A percentile compares a stretch with the other conserved stretches of the same genome.
Evolutionary conservation across 2,329 filamentous ascomycete species (phyloP).

Genomic region (Fusarium neocosmosporiellum): DNA sequence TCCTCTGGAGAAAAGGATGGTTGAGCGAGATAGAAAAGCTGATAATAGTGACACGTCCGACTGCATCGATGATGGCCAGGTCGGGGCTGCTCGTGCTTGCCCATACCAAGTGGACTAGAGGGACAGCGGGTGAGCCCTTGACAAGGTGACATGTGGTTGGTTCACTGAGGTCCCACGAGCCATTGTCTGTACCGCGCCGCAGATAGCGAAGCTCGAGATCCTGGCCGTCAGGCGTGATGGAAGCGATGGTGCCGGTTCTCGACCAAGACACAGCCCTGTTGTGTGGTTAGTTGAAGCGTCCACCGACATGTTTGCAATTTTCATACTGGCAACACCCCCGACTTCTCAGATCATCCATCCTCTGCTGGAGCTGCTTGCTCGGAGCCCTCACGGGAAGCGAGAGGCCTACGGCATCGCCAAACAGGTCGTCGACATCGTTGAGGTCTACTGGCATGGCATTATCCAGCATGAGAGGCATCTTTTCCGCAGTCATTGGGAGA

Average conservation of each 20-base stretch:
- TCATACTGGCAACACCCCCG: constrained; percentile 85
- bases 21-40: constrained; percentile 80
- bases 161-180: constrained; percentile 80
- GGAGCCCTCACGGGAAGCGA: constrained; percentile 60
- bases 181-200: constrained; percentile 74
- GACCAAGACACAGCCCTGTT: constrained; percentile 87
- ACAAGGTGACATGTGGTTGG: constrained; percentile 73
- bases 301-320: background rate
- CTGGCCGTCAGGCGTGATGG: constrained; percentile 78
- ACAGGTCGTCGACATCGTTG: constrained; percentile 78
- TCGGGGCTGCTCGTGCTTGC: constrained; percentile 78
- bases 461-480: constrained; percentile 58
- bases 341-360: constrained; percentile 80
- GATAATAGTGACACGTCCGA: constrained; percentile 81
- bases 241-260: constrained; percentile 85
- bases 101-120: constrained; percentile 86
- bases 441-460: constrained; percentile 61
- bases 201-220: constrained; percentile 79
- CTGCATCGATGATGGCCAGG: constrained; percentile 83
- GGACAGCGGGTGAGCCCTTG: constrained; percentile 70
- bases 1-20: constrained; percentile 70
- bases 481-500: constrained; percentile 50
- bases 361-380: constrained; percentile 73
- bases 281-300: constrained; percentile 23
- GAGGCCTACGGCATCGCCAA: constrained; percentile 75